Evolutionary conservation across 768 basidiomycete genomes (phyloP).

Genomic region (Termitomyces sp.): DNA sequence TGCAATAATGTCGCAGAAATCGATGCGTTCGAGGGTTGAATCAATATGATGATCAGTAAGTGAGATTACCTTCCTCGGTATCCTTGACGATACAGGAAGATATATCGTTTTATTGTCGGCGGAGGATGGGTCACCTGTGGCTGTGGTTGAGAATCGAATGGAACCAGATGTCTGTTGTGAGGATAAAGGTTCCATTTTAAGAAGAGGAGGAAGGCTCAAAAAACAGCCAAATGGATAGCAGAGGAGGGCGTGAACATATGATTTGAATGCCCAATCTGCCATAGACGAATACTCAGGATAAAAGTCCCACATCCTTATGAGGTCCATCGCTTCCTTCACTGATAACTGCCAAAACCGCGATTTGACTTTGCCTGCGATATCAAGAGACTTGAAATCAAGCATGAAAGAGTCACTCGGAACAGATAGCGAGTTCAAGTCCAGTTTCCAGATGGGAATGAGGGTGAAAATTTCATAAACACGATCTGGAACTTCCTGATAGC

Average conservation of each 20-base stretch:
- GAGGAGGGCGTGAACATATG: neutral
- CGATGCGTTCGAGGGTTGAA: no score
- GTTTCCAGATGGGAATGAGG: neutral
- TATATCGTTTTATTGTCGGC: no score
- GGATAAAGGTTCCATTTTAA: neutral
- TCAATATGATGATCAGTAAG: no score
- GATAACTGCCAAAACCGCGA: neutral
- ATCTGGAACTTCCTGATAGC: no score
- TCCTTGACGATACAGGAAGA: no score
- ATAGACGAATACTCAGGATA: neutral
- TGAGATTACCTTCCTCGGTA: no score
- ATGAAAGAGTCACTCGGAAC: neutral
- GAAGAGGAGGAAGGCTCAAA: neutral
- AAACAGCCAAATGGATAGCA: neutral
- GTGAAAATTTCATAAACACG: neutral
- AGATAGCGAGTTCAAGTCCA: neutral
- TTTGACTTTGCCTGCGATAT: neutral
- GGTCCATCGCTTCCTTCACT: neutral
- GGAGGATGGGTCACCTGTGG: neutral
- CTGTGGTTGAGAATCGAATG: neutral
- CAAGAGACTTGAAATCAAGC: neutral
- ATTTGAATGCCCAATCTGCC: neutral
- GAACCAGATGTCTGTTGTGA: neutral
- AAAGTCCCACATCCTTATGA: neutral
- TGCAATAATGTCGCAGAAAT: no score